Evolutionary conservation across 495 filamentous ascomycete genomes (phyloP), one percentile per base, ranked within the genome.

Genomic region (Podospora australis): DNA sequence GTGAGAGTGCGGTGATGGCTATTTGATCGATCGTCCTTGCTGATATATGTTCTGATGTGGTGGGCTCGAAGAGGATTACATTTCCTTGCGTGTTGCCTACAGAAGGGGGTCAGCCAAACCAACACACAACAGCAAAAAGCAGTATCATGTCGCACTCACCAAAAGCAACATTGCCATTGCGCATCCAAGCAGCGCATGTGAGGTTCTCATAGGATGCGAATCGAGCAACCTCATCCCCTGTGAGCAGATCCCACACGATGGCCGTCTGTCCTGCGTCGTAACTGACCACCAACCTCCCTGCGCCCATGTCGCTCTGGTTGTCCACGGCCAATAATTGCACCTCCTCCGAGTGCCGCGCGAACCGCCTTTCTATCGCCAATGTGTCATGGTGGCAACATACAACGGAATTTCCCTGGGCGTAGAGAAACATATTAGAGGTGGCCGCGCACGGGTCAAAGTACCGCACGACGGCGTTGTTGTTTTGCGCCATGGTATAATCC

Each of bases 221-320:
- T 39, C 90, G 77, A 14, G 92, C 83, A 51, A 96, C 78, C 59
- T 95, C 90, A 30, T 87, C 85, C 25, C 92, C 92, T 0, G 89
- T 95, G 66, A 95, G 80, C 25, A 95, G 74, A 70, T 97, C 91
- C 92, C 92, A 98, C 17, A 98, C 88, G 58, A 97, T 95, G 1
- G 90, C 90, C 4, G 87, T 95, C 67, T 88, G 86, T 22, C 88
- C 87, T 23, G 77, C 78, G 75, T 98, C 92, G 55, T 95, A 94
- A 70, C 90, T 96, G 40, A 96, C 87, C 7, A 95, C 89, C 51
- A 95, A 69, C 53, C 89, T 72, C 10, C 91, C 91, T 1, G 84
- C 81, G 28, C 89, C 89, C 43, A 83, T 75, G 48, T 96, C 91
- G 66, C 90, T 97, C 45, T 86, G 81, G 69, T 92, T 97, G 64